Conservation (phyloP, 768 basidiomycete species). For the Panaeolus cyanescens region DNA sequence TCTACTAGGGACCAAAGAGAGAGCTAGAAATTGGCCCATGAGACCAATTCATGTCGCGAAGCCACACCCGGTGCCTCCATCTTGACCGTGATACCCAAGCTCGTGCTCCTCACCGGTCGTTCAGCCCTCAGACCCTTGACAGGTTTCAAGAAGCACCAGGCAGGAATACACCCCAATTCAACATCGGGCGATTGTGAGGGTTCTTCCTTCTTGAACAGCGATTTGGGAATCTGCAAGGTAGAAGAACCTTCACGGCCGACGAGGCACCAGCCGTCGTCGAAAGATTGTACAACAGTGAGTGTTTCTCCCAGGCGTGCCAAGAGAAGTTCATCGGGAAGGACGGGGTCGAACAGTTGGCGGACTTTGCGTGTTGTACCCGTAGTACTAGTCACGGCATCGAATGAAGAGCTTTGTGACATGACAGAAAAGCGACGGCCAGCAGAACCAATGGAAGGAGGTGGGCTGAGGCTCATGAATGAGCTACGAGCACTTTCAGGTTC, state of each 20-base stretch:
- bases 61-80: constrained; percentile 40
- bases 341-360: constrained; percentile 64
- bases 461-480: constrained; percentile 32
- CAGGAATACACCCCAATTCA: constrained; percentile 73
- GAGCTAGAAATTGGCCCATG: constrained; percentile 71
- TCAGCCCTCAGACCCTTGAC: constrained; percentile 59
- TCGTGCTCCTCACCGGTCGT: constrained; percentile 64
- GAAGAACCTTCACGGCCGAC: constrained; percentile 53
- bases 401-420: constrained; percentile 35
- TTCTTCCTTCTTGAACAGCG: constrained; percentile 37
- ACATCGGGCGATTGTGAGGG: constrained; percentile 35
- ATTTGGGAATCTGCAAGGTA: constrained; percentile 33
- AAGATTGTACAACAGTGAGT: constrained; percentile 63
- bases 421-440: constrained; percentile 40
- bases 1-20: no score
- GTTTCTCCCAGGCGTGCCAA: constrained; percentile 55
- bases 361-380: constrained; percentile 50
- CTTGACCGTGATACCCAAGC: constrained; percentile 65
- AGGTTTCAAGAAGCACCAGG: constrained; percentile 75
- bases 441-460: constrained; percentile 19
- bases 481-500: constrained; percentile 11
- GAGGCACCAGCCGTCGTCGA: constrained; percentile 82
- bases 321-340: constrained; percentile 75
- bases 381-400: constrained; percentile 29
- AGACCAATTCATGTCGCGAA: constrained; percentile 53